Base-by-base conservation (phyloP, 345 rosid genomes). In the Leavenworthia alabamica region DNA sequence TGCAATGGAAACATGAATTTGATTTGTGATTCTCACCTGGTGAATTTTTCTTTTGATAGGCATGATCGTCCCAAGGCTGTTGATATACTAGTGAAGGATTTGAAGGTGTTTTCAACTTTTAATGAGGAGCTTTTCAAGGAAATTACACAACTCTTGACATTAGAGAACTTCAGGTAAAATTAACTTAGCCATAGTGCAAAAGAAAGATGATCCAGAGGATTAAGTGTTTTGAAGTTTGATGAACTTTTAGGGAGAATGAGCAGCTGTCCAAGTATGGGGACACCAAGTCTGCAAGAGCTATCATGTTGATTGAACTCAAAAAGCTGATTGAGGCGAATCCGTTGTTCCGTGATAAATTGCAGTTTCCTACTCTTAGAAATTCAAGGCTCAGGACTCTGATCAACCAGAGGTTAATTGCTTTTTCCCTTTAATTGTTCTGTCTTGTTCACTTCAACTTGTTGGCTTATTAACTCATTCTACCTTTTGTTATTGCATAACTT, bases 321-420 rank as follows among this genome's bases (percentile, higher is more conserved):
- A 93, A 93, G 75, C 87, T 93, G 64, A 86, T 93, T 55, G 99
- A 93, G 79, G 99, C 99, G 42, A 93, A 93, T 72, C 99, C 99
- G 0, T 64, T 93, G 57, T 93, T 93, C 76, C 96, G 96, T 33
- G 99, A 93, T 62, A 93, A 93, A 77, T 67, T 93, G 80, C 97
- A 83, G 76, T 93, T 93, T 63, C 99, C 99, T 52, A 81, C 75
- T 71, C 99, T 89, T 28, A 89, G 87, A 75, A 88, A 80, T 62
- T 85, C 97, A 28, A 87, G 97, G 82, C 62, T 90, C 43, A 77
- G 96, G 68, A 94, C 97, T 37, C 81, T 94, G 33, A 94, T 94
- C 60, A 90, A 94, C 70, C 99, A 94, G 72, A 94, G 99, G 99
- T 83, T 70, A 22, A 6, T 14, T 44, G 14, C 56, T 31, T 28